These are phyloP conservation scores for Coprinellus aureogranulatus DNA, from an alignment of 768 basidiomycete species.

Conservation along the genomic window DNA sequence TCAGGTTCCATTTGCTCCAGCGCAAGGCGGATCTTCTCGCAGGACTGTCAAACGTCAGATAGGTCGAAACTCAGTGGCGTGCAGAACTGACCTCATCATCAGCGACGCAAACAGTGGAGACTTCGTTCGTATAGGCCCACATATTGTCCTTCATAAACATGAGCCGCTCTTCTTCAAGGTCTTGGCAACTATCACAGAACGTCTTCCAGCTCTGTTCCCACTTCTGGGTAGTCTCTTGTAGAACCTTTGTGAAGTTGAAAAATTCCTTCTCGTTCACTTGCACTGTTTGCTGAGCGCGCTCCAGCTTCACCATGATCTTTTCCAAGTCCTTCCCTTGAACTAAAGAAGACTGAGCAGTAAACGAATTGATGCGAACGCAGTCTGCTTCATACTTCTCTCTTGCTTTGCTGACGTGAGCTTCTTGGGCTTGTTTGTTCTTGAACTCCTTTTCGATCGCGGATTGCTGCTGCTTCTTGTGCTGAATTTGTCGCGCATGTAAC, in stretches of 20 bases:
- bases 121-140: slow-evolving; percentile 94
- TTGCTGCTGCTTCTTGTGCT: slow-evolving; percentile 74
- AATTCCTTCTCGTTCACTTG: slow-evolving; percentile 91
- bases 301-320: slow-evolving; percentile 82
- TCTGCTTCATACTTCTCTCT: slow-evolving; percentile 92
- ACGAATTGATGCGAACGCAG: slow-evolving; percentile 90
- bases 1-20: slow-evolving; percentile 88
- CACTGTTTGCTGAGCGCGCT: slow-evolving; percentile 88
- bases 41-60: slow-evolving; percentile 56
- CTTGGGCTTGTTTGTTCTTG: slow-evolving; percentile 85
- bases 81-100: slow-evolving; percentile 89
- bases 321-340: slow-evolving; percentile 94
- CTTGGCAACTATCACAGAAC: slow-evolving; percentile 94
- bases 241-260: slow-evolving; percentile 74
- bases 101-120: slow-evolving; percentile 92
- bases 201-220: slow-evolving; percentile 95
- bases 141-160: slow-evolving; percentile 93
- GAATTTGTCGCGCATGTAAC: slow-evolving; percentile 63
- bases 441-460: slow-evolving; percentile 82
- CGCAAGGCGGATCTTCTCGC: slow-evolving; percentile 82
- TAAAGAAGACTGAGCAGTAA: slow-evolving; percentile 86
- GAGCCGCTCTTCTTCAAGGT: slow-evolving; percentile 91
- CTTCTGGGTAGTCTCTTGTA: slow-evolving; percentile 74
- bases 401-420: slow-evolving; percentile 81
- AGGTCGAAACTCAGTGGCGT: slow-evolving; percentile 19